Conservation (phyloP, 73 alveolate species). For the Tetrahymena borealis region DNA sequence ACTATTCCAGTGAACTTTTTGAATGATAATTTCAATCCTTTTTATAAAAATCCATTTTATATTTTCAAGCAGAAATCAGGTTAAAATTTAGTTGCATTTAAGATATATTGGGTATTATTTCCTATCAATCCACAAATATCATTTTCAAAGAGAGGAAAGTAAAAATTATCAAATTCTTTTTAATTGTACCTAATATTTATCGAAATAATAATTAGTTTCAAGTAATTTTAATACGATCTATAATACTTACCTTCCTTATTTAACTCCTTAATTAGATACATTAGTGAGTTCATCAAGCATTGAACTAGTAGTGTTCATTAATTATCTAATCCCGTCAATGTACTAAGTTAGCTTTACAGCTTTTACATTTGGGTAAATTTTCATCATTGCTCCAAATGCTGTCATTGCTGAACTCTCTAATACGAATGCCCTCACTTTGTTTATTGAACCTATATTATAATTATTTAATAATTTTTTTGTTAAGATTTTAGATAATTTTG, state of each 20-base stretch:
- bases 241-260: neutral
- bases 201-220: neutral
- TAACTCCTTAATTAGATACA: neutral
- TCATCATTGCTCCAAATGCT: neutral
- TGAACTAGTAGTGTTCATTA: neutral
- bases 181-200: neutral
- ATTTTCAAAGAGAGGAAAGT: neutral
- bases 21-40: neutral
- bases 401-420: neutral
- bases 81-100: neutral
- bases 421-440: neutral
- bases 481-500: neutral
- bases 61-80: neutral
- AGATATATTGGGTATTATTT: neutral
- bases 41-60: neutral
- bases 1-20: neutral
- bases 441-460: neutral
- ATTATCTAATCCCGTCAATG: neutral
- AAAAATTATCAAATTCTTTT: neutral
- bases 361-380: neutral
- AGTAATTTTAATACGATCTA: neutral
- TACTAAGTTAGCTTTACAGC: neutral
- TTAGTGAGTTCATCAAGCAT: neutral
- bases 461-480: too few species aligned
- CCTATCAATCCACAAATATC: neutral